Evolutionary conservation across 1,284 basidiomycete species (phyloP).

Genomic region (Ustilago bromivora): DNA sequence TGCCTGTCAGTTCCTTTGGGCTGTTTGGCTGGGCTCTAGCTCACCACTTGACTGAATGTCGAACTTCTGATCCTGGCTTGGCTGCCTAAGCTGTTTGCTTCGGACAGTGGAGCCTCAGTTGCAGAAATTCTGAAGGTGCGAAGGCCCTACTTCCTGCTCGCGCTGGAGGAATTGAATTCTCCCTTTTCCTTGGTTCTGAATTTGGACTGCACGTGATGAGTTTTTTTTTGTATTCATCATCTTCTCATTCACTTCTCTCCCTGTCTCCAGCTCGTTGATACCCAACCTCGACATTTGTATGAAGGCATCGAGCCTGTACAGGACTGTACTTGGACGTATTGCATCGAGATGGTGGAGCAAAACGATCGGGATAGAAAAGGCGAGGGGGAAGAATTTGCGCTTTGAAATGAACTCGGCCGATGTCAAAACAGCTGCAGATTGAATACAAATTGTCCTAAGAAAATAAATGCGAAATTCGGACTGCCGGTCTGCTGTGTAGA

Average conservation of each 20-base stretch:
- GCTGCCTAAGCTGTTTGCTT: too few relatives aligned
- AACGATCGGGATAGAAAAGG: not conserved
- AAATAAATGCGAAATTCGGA: not conserved
- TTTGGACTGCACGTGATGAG: too few relatives aligned
- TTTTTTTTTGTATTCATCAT: not conserved
- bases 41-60: not conserved
- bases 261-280: not conserved
- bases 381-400: too few relatives aligned
- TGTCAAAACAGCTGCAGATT: not conserved
- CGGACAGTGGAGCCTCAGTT: not conserved
- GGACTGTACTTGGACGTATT: not conserved
- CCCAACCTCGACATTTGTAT: not conserved
- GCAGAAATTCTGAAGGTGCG: not conserved
- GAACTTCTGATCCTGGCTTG: too few relatives aligned
- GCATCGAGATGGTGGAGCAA: not conserved
- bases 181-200: too few relatives aligned
- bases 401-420: not conserved
- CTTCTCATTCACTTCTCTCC: not conserved
- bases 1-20: not conserved
- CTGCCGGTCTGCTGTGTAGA: constrained; percentile 1
- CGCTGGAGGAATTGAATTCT: too few relatives aligned
- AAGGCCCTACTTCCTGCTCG: too few relatives aligned
- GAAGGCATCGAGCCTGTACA: not conserved
- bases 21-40: not conserved
- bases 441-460: not conserved